Conservation (phyloP, 805 yeast genomes). For the Priceomyces carsonii region DNA sequence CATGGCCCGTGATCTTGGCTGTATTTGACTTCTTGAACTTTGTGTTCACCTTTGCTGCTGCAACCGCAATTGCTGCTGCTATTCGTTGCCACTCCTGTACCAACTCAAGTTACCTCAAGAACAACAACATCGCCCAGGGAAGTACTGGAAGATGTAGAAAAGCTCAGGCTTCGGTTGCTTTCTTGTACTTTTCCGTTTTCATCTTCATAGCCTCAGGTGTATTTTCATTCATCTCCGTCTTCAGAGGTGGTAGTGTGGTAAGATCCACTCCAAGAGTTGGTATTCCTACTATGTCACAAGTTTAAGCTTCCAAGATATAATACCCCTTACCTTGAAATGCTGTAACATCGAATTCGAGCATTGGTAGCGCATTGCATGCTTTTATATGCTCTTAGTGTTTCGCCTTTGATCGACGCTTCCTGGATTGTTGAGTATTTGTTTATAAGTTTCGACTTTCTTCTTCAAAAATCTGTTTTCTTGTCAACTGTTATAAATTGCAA, state of each 20-base stretch:
- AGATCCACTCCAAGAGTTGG: conserved; percentile 70
- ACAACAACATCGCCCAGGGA: conserved; percentile 75
- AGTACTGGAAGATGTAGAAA: conserved; percentile 86
- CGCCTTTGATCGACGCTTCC: too few species aligned
- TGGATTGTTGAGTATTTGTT: too few species aligned
- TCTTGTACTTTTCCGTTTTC: conserved; percentile 82
- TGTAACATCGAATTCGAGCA: too few species aligned
- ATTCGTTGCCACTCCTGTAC: conserved; percentile 84
- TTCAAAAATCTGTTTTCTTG: too few species aligned
- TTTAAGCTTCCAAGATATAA: conserved; percentile 39
- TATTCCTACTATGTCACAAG: conserved; percentile 89
- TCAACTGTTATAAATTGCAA: too few species aligned
- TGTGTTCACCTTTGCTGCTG: conserved; percentile 93
- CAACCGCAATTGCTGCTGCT: conserved; percentile 90
- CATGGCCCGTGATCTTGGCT: conserved; percentile 82
- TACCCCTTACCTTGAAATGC: neutral
- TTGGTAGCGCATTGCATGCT: too few species aligned
- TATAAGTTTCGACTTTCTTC: too few species aligned
- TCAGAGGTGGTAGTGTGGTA: conserved; percentile 45
- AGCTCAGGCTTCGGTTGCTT: conserved; percentile 83
- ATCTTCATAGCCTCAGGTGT: conserved; percentile 67
- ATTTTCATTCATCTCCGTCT: conserved; percentile 57
- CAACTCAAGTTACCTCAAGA: conserved; percentile 61
- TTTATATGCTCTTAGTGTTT: too few species aligned
- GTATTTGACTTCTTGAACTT: conserved; percentile 81